Percentiles rank a stretch among this genome's conserved stretches.
Evolutionary conservation across 2,329 filamentous ascomycete genomes (phyloP).

Genomic region (Aureobasidium subglaciale): DNA sequence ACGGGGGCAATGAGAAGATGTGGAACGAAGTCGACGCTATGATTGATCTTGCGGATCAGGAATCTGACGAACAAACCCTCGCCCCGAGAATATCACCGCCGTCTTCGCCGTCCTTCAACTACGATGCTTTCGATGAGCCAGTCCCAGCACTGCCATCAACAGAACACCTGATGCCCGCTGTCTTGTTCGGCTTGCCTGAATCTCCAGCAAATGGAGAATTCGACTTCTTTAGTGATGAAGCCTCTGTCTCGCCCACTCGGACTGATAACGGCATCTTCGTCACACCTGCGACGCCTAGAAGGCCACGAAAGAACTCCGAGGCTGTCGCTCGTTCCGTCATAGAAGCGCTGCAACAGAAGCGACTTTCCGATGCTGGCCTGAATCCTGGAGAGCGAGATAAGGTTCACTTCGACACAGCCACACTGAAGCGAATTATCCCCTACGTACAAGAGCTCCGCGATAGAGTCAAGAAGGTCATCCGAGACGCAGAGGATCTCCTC

Average conservation of each 20-base stretch:
- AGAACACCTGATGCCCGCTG: background rate
- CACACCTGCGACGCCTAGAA: slow-evolving; percentile 19
- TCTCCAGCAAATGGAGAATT: background rate
- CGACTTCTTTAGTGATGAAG: background rate
- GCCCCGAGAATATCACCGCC: slow-evolving; percentile 46
- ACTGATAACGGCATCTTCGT: slow-evolving; percentile 1
- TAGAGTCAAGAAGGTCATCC: slow-evolving; percentile 41
- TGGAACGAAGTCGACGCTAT: slow-evolving; percentile 84
- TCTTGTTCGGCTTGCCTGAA: background rate
- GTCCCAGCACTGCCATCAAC: slow-evolving; percentile 13
- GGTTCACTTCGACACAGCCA: slow-evolving; percentile 60
- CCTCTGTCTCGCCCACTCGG: background rate
- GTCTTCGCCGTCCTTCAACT: slow-evolving; percentile 52
- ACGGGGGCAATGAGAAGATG: slow-evolving; percentile 52
- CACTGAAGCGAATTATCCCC: slow-evolving; percentile 54
- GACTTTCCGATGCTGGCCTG: slow-evolving; percentile 22
- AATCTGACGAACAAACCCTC: slow-evolving; percentile 50
- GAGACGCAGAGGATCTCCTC: slow-evolving; percentile 42
- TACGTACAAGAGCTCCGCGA: slow-evolving; percentile 43
- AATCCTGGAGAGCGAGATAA: slow-evolving; percentile 39
- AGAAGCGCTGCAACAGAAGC: slow-evolving; percentile 46
- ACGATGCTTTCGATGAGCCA: slow-evolving; percentile 51
- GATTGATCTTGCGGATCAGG: slow-evolving; percentile 70
- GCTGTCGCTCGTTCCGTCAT: slow-evolving; percentile 56
- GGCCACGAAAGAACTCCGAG: slow-evolving; percentile 49